Evolutionary conservation across 2,329 filamentous ascomycete species (phyloP).

Genomic region (Ophiobolus disseminans): DNA sequence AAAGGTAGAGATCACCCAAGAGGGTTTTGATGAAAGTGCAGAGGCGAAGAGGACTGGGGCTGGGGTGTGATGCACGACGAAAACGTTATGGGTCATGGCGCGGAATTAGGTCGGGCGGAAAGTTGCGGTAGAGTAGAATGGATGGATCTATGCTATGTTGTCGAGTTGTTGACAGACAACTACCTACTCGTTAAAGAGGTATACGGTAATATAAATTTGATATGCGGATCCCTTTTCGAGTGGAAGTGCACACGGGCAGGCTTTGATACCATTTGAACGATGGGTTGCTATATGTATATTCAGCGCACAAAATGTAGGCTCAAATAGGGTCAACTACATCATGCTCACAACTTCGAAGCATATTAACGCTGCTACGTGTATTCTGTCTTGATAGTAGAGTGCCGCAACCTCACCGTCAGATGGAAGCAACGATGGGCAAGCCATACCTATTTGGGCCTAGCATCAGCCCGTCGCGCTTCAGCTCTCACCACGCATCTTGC

Average conservation of each 20-base stretch:
- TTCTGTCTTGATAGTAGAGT: neutral
- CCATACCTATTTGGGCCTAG: constrained; percentile 1
- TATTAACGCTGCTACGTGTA: neutral
- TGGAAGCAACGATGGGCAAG: too few relatives aligned
- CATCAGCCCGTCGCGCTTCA: neutral
- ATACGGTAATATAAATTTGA: too few relatives aligned
- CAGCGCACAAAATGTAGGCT: neutral
- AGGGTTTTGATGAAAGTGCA: neutral
- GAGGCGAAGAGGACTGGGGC: neutral
- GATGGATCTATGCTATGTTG: too few relatives aligned
- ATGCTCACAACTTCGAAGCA: neutral
- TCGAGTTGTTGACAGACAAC: too few relatives aligned
- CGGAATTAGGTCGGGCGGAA: too few relatives aligned
- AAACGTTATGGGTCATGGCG: neutral
- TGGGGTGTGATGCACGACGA: neutral
- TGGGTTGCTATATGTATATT: too few relatives aligned
- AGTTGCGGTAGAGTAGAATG: too few relatives aligned
- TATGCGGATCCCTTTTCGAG: too few relatives aligned
- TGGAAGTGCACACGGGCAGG: too few relatives aligned
- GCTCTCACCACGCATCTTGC: constrained; percentile 3
- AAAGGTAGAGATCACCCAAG: neutral
- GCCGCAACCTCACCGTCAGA: neutral
- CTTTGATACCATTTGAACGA: too few relatives aligned
- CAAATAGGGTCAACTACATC: neutral
- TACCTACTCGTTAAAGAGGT: too few relatives aligned